Conservation (phyloP, 2,329 filamentous ascomycete species). For the Arthrobotrys conoides region DNA sequence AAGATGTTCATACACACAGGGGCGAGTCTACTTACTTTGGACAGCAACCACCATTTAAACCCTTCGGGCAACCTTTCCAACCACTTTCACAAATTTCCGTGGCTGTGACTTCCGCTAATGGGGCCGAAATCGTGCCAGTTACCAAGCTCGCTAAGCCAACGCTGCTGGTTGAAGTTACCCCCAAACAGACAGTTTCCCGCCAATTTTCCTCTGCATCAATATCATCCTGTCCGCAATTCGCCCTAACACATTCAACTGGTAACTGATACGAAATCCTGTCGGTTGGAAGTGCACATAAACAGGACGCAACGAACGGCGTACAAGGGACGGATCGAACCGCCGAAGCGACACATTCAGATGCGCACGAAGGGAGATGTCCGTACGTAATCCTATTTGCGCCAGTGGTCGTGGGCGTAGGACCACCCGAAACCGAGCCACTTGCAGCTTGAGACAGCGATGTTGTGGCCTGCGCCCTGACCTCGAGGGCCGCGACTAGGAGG, state of each 20-base stretch:
- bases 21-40: conserved; percentile 23
- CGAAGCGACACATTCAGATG: conserved; percentile 42
- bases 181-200: conserved; percentile 39
- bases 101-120: neutral
- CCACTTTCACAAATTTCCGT: conserved; percentile 42
- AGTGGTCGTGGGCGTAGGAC: conserved; percentile 15
- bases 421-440: neutral
- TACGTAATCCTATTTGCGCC: conserved; percentile 50
- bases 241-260: conserved; percentile 47
- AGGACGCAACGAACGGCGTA: conserved; percentile 44
- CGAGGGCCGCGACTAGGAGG: neutral
- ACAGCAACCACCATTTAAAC: conserved; percentile 50
- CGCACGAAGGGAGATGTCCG: conserved; percentile 49
- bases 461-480: conserved; percentile 26
- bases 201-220: conserved; percentile 41
- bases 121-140: neutral
- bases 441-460: neutral
- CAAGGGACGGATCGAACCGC: conserved; percentile 48
- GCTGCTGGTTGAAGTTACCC: conserved; percentile 30
- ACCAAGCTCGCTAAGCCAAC: conserved; percentile 22
- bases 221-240: conserved; percentile 44
- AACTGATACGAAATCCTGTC: conserved; percentile 42
- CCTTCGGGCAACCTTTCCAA: conserved; percentile 45
- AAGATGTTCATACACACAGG: neutral
- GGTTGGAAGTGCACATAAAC: conserved; percentile 48